Conservation (phyloP, 2,329 filamentous ascomycete genomes). For the Bipolaris gigantea region DNA sequence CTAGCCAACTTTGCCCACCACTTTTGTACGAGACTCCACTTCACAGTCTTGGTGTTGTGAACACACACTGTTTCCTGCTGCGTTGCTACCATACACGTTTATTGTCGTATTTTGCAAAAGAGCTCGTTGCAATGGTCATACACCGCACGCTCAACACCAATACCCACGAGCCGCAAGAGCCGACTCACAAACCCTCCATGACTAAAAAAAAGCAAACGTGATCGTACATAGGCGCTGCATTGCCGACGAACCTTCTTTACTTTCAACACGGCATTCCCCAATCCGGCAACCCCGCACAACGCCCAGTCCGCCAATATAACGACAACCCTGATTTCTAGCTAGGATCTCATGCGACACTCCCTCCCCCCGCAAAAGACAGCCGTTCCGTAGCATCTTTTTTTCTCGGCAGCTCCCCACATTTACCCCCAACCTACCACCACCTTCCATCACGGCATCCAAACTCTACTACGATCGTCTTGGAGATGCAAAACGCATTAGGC, state of each 20-base stretch:
- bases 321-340: background rate
- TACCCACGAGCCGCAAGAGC: background rate
- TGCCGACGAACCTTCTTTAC: constrained; percentile 2
- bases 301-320: constrained; percentile 11
- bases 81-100: background rate
- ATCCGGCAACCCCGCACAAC: constrained; percentile 11
- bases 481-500: background rate
- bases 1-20: background rate
- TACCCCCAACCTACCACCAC: constrained; percentile 9
- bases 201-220: background rate
- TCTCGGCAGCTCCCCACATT: constrained; percentile 15
- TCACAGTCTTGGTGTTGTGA: background rate
- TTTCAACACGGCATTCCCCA: constrained; percentile 9
- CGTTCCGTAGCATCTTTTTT: constrained; percentile 5
- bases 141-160: background rate
- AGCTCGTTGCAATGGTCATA: background rate
- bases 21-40: background rate
- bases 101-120: background rate
- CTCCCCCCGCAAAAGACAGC: background rate
- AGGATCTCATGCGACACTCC: background rate
- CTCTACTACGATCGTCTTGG: background rate
- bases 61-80: background rate
- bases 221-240: background rate
- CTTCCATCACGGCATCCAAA: background rate
- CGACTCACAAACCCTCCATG: background rate